Conservation (phyloP, 2,329 filamentous ascomycete species). For the Ophiosphaerella herpotricha region DNA sequence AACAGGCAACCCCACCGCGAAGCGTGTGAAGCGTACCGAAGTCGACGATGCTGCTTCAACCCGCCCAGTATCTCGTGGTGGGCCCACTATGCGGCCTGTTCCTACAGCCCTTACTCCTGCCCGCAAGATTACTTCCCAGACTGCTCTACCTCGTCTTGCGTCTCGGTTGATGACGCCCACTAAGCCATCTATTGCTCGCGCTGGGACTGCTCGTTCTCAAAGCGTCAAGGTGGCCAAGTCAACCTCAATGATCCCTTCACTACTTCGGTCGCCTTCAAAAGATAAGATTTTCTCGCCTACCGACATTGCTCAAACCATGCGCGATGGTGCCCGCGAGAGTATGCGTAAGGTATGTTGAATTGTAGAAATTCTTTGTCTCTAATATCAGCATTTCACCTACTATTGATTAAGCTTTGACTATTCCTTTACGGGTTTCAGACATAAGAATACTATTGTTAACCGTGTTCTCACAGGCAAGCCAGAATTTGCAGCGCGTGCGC, state of each 20-base stretch:
- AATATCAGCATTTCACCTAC: no score
- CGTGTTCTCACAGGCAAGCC: conserved; percentile 34
- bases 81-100: conserved; percentile 12
- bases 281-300: conserved; percentile 52
- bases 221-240: conserved; percentile 56
- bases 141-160: conserved; percentile 56
- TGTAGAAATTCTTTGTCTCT: neutral
- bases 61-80: conserved; percentile 60
- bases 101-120: conserved; percentile 24
- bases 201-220: conserved; percentile 51
- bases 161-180: conserved; percentile 72
- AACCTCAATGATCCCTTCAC: conserved; percentile 59
- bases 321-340: conserved; percentile 44
- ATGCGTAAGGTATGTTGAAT: conserved; percentile 33
- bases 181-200: conserved; percentile 67
- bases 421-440: no score
- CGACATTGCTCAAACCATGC: conserved; percentile 38
- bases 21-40: conserved; percentile 71
- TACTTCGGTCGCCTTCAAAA: conserved; percentile 56
- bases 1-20: conserved; percentile 54
- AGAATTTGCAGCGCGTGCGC: conserved; percentile 60
- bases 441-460: neutral
- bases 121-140: conserved; percentile 35
- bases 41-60: conserved; percentile 71
- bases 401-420: no score